Evolutionary conservation across 1,284 basidiomycete species (phyloP).

Genomic region (Heterobasidion occidentale): DNA sequence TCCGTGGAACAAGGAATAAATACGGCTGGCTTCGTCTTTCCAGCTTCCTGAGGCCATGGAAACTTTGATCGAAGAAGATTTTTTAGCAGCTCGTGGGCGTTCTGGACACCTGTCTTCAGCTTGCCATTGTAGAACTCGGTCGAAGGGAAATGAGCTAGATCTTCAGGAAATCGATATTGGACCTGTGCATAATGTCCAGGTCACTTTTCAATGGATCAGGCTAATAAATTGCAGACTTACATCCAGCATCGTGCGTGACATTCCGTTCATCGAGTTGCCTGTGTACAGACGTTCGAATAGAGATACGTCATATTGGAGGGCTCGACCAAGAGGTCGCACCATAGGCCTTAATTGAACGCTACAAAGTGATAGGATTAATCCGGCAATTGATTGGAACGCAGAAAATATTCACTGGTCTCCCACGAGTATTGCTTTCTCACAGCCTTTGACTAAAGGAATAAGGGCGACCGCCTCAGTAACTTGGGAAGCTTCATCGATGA

Average conservation of each 20-base stretch:
- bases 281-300: constrained; percentile 53
- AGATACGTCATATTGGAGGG: constrained; percentile 49
- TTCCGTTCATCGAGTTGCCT: constrained; percentile 23
- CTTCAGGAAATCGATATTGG: constrained; percentile 55
- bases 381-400: neutral
- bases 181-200: constrained; percentile 21
- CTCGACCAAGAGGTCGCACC: constrained; percentile 47
- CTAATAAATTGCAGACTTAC: constrained; percentile 20
- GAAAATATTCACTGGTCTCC: constrained; percentile 51
- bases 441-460: constrained; percentile 59
- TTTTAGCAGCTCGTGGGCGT: constrained; percentile 30
- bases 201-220: neutral
- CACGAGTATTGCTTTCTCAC: constrained; percentile 46
- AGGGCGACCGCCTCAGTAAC: constrained; percentile 55
- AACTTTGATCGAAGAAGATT: constrained; percentile 35
- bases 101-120: constrained; percentile 37
- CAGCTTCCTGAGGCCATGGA: constrained; percentile 41
- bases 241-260: constrained; percentile 54
- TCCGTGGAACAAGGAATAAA: constrained; percentile 50
- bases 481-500: constrained; percentile 64
- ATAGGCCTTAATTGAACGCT: constrained; percentile 62
- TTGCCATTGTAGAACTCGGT: constrained; percentile 49
- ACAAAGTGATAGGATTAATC: neutral
- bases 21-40: constrained; percentile 36
- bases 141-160: constrained; percentile 53